Conservation (phyloP, 352 stramenopile genomes). For the Aphanomyces astaci region DNA sequence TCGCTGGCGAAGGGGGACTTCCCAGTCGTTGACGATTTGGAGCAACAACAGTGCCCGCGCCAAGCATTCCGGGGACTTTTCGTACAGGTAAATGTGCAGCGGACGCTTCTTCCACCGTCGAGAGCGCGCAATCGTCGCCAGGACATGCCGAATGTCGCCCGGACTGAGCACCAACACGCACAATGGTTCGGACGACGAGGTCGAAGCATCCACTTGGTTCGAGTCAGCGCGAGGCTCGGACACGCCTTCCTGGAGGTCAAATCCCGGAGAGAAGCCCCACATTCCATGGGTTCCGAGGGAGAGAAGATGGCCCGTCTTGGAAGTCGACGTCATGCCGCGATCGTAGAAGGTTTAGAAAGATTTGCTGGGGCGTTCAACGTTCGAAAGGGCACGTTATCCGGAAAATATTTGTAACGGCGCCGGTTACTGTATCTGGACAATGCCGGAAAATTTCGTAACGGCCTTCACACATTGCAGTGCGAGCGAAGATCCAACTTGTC, state of each 20-base stretch:
- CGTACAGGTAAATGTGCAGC: constrained; percentile 85
- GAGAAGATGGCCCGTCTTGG: constrained; percentile 13
- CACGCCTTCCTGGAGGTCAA: constrained; percentile 43
- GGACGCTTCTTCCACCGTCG: constrained; percentile 29
- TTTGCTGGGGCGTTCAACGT: too few species aligned
- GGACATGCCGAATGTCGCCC: constrained; percentile 72
- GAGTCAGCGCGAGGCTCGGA: not conserved
- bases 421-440: too few species aligned
- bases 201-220: not conserved
- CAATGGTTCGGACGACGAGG: constrained; percentile 29
- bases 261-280: constrained; percentile 78
- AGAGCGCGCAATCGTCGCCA: constrained; percentile 37
- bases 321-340: not conserved
- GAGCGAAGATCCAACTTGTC: not conserved
- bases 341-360: too few species aligned
- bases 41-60: constrained; percentile 85
- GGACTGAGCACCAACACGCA: constrained; percentile 51
- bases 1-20: constrained; percentile 83
- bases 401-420: too few species aligned
- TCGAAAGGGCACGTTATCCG: too few species aligned
- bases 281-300: constrained; percentile 66
- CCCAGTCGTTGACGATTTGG: constrained; percentile 75
- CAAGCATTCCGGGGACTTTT: constrained; percentile 78
- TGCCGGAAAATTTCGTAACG: too few species aligned
- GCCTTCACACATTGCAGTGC: too few species aligned